A percentile compares a stretch with the other conserved stretches of the same genome.
Evolutionary conservation across 1,284 basidiomycete genomes (phyloP).

Genomic region (Neolentinus lepideus): DNA sequence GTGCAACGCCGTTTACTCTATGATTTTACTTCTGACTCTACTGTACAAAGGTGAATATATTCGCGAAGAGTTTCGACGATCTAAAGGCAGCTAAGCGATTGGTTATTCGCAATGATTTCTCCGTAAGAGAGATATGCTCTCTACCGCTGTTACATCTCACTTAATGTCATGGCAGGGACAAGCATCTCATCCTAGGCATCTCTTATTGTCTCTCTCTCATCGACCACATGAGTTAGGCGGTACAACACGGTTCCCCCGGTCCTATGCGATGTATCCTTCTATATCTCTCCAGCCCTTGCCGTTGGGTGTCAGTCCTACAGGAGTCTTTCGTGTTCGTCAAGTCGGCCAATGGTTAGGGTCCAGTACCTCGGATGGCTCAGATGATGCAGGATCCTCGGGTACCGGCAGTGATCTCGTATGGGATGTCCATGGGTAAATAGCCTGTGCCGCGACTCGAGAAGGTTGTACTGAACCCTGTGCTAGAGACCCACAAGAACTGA

Average conservation of each 20-base stretch:
- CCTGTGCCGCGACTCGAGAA: background rate
- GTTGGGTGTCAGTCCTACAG: conserved; percentile 36
- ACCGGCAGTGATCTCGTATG: conserved; percentile 24
- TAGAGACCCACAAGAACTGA: conserved; percentile 13
- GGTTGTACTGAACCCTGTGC: background rate
- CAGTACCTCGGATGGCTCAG: conserved; percentile 24
- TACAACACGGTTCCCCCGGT: conserved; percentile 19
- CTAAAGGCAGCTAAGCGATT: conserved; percentile 44
- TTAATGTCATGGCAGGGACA: conserved; percentile 13
- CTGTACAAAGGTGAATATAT: conserved; percentile 43
- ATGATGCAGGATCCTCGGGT: conserved; percentile 29
- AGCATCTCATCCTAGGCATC: conserved; percentile 14
- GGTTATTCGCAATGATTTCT: conserved; percentile 38
- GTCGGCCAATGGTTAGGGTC: conserved; percentile 51
- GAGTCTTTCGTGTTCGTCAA: conserved; percentile 50
- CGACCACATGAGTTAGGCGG: conserved; percentile 16
- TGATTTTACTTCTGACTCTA: background rate
- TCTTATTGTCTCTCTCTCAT: conserved; percentile 29
- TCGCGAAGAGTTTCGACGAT: conserved; percentile 33
- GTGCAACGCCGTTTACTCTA: conserved; percentile 6
- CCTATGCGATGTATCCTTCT: conserved; percentile 62
- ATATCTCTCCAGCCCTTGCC: conserved; percentile 38
- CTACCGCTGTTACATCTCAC: conserved; percentile 2
- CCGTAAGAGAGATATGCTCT: conserved; percentile 32
- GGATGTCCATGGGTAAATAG: conserved; percentile 25